Conservation (phyloP, 805 yeast genomes). For the Ogataea pini region DNA sequence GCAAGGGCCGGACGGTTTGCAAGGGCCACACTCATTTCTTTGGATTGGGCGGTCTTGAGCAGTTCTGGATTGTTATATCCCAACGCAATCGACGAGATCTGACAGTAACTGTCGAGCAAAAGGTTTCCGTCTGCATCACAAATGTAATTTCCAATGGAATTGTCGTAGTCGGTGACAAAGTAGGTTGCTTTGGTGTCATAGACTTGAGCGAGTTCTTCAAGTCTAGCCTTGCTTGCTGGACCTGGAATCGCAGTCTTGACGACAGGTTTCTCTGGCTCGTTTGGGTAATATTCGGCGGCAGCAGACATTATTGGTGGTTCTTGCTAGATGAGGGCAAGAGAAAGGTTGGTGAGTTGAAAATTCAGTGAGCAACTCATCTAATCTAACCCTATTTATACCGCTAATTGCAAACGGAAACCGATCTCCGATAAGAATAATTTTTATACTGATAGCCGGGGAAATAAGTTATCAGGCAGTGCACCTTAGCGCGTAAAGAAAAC, state of each 20-base stretch:
- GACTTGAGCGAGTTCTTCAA: constrained; percentile 44
- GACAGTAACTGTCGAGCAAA: constrained; percentile 67
- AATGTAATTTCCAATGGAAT: constrained; percentile 65
- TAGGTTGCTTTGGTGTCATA: constrained; percentile 65
- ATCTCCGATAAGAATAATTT: constrained; percentile 8
- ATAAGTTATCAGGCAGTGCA: constrained; percentile 2
- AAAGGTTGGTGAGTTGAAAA: too few relatives aligned
- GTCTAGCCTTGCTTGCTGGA: constrained; percentile 41
- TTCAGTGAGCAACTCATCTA: too few relatives aligned
- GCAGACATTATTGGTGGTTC: constrained; percentile 27
- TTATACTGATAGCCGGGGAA: neutral
- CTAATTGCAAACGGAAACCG: constrained; percentile 3
- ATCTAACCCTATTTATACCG: neutral
- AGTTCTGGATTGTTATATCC: constrained; percentile 72
- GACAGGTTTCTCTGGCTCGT: constrained; percentile 50
- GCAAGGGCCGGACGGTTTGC: constrained; percentile 72
- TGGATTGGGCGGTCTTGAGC: constrained; percentile 56
- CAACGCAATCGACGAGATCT: constrained; percentile 67
- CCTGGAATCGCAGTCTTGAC: constrained; percentile 50
- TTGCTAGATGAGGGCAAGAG: too few relatives aligned
- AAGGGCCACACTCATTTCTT: constrained; percentile 62
- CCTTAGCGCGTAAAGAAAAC: neutral
- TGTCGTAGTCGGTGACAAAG: constrained; percentile 63
- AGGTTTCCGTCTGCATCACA: constrained; percentile 66
- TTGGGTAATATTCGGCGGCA: constrained; percentile 40